Evolutionary conservation across 2,329 filamentous ascomycete species (phyloP).

Genomic region (Botrytis deweyae): DNA sequence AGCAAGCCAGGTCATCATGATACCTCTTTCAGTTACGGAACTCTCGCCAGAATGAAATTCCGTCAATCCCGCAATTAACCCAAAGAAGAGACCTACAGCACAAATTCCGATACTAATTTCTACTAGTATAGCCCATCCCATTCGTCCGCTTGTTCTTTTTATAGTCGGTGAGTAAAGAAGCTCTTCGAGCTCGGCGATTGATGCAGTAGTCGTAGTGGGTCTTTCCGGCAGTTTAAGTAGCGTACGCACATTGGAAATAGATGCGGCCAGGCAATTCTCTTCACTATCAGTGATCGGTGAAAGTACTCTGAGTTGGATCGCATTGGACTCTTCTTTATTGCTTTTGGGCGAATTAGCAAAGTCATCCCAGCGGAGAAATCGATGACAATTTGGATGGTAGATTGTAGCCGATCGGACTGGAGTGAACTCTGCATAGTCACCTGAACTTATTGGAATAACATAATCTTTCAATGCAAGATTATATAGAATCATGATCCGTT

Average conservation of each 20-base stretch:
- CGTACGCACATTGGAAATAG: not conserved
- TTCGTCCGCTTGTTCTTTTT: not conserved
- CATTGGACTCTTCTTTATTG: too few relatives aligned
- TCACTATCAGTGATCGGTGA: not conserved
- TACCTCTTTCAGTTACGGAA: not conserved
- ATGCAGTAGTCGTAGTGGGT: not conserved
- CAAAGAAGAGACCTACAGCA: not conserved
- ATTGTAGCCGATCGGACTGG: not conserved
- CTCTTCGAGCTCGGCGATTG: not conserved
- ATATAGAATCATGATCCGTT: not conserved
- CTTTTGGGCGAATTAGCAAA: not conserved
- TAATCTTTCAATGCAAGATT: not conserved
- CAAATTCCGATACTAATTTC: not conserved
- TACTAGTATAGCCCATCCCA: not conserved
- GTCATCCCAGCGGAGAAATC: slow-evolving; percentile 1
- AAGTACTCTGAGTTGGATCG: not conserved
- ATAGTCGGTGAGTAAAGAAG: not conserved
- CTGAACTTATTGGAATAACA: not conserved
- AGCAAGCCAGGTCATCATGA: slow-evolving; percentile 4
- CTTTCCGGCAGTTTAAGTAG: not conserved
- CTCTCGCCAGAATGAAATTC: not conserved
- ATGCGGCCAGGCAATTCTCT: not conserved
- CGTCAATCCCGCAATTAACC: not conserved
- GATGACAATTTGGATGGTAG: not conserved
- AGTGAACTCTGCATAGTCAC: not conserved